Evolutionary conservation across 2,329 filamentous ascomycete species (phyloP).

Genomic region (Hirsutella rhossiliensis): DNA sequence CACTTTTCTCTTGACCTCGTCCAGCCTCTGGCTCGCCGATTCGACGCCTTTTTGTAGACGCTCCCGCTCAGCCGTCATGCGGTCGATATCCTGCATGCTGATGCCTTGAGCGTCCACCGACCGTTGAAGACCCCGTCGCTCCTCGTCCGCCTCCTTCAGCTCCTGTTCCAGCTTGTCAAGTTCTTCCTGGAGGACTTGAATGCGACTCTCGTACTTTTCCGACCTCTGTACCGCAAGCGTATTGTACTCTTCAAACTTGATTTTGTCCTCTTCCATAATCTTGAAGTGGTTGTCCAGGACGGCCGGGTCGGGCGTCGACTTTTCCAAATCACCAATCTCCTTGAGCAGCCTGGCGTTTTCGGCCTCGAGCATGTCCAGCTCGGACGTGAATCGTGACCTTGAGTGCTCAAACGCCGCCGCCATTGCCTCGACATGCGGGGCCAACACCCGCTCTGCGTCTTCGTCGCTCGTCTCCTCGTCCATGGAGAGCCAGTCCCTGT

Average conservation of each 20-base stretch:
- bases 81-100: constrained; percentile 96
- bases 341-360: constrained; percentile 71
- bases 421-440: constrained; percentile 81
- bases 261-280: constrained; percentile 86
- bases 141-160: constrained; percentile 68
- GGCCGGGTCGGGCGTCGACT: constrained; percentile 70
- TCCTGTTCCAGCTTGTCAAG: constrained; percentile 68
- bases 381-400: constrained; percentile 74
- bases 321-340: constrained; percentile 83
- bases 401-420: constrained; percentile 73
- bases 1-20: constrained; percentile 74
- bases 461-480: constrained; percentile 81
- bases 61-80: constrained; percentile 93
- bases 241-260: constrained; percentile 95
- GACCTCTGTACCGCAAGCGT: constrained; percentile 70
- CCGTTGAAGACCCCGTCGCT: constrained; percentile 67
- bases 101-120: constrained; percentile 88
- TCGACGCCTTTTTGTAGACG: constrained; percentile 84
- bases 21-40: constrained; percentile 59
- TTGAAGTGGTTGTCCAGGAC: constrained; percentile 82
- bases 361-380: constrained; percentile 74
- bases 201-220: constrained; percentile 76
- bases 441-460: constrained; percentile 65
- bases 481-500: constrained; percentile 87
- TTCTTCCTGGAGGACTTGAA: constrained; percentile 74